These are phyloP conservation scores for Aspergillus sp. DNA, from an alignment of 2,329 filamentous ascomycete species.

Conservation along the genomic window DNA sequence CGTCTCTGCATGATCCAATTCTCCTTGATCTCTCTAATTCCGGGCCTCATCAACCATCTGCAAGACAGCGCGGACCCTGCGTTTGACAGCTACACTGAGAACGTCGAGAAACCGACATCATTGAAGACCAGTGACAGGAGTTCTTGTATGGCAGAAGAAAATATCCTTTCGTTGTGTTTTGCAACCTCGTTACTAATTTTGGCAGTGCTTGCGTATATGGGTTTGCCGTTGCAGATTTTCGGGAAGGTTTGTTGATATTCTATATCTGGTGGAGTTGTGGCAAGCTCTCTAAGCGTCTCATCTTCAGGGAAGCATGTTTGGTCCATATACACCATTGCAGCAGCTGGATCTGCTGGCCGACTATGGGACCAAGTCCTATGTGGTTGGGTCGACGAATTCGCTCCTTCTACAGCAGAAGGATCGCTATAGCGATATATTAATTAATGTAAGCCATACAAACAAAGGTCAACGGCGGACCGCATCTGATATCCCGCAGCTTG, in stretches of 20 bases:
- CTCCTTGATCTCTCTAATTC: conserved; percentile 88
- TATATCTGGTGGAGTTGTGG: background rate
- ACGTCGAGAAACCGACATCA: conserved; percentile 67
- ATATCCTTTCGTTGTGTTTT: background rate
- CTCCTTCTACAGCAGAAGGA: conserved; percentile 89
- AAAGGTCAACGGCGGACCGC: background rate
- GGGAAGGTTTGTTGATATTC: conserved; percentile 55
- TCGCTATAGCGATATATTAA: conserved; percentile 88
- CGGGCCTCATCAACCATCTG: conserved; percentile 81
- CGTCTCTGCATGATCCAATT: conserved; percentile 97
- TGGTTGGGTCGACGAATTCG: conserved; percentile 94
- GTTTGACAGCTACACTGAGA: conserved; percentile 72
- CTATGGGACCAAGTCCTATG: conserved; percentile 89
- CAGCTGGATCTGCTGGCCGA: conserved; percentile 91
- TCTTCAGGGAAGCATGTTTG: conserved; percentile 71
- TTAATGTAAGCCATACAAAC: conserved; percentile 52
- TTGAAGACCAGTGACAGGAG: conserved; percentile 84
- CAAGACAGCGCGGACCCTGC: conserved; percentile 94
- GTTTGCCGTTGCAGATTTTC: conserved; percentile 87
- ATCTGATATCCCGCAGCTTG: conserved; percentile 45
- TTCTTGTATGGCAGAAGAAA: conserved; percentile 47
- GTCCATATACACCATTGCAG: conserved; percentile 92
- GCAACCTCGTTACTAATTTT: conserved; percentile 13
- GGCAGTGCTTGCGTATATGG: conserved; percentile 80
- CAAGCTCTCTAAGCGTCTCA: too few species aligned